Base-by-base conservation (phyloP, 805 yeast species). In the Metschnikowia hibisci region DNA sequence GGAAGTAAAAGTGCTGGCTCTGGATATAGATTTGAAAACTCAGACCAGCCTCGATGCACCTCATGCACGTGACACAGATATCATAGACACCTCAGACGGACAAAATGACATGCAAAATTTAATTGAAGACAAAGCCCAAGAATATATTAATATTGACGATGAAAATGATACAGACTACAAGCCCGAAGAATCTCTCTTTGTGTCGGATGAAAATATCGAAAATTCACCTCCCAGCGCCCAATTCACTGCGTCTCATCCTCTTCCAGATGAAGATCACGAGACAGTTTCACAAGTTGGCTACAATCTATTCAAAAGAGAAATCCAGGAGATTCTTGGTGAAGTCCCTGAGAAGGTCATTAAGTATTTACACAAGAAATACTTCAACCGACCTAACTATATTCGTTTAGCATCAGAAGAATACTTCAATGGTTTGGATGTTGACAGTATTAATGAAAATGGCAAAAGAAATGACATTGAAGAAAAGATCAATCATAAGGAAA, bases 361-460 rank as follows among this genome's bases (percentile, higher is more conserved):
- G 15, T 28, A 46, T 34, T 47, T 53, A 8, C 43, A 47, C 16
- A 20, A n/a, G 6, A 52, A 50, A 34, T 46, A 46, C 41, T 50
- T 50, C 44, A 50, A 48, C 32, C 50, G 43, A 14, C 54, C 57
- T 3, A 52, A 53, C 42, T 52, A 53, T 31, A 34, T 52, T 29
- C 55, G 40, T 16, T 46, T 50, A 6, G 57, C 56, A 6, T 34
- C 53, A n/a, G 34, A 52, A 31, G 56, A 50, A 25, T 53, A 43
- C 41, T 52, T 47, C 41, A 36, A 10, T 13, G 53, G 54, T 12
- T 31, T 53, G 7, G 44, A 22, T 4, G 12, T 31, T n/a, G 48
- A 30, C 7, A 43, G 36, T 11, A 31, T 13, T 3, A 22, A 27
- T 7, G 33, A 27, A 42, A 32, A 35, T 31, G 34, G 8, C 22